phyloP scores from a whole-genome alignment of 1,284 basidiomycete species.

The Ceratobasidium sp. region DNA sequence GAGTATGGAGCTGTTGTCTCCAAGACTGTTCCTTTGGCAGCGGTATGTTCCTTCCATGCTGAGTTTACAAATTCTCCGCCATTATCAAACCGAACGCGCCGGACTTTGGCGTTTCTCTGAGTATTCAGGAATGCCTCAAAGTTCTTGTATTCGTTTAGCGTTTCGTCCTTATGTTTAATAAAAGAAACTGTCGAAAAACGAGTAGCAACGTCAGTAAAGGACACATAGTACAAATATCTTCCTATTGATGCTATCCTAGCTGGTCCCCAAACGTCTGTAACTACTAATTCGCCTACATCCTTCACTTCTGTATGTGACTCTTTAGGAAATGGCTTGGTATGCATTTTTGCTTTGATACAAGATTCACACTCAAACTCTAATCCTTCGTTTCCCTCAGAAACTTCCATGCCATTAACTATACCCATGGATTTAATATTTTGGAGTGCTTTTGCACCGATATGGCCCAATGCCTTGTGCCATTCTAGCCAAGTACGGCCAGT shows the following conservation, averaged over 20 bases:
- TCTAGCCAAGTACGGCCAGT: constrained; percentile 44
- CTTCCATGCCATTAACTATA: neutral
- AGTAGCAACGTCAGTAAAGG: constrained; percentile 46
- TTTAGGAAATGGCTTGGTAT: neutral
- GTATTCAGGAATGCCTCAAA: neutral
- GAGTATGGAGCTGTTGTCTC: constrained; percentile 1
- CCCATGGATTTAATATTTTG: neutral
- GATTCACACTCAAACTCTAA: neutral
- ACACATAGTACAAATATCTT: constrained; percentile 47
- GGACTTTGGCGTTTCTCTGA: neutral
- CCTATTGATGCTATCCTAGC: constrained; percentile 38
- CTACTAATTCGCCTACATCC: neutral
- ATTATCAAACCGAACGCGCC: neutral
- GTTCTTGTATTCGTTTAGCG: constrained; percentile 42
- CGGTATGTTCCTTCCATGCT: neutral
- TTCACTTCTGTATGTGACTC: neutral
- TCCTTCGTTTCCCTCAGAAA: constrained; percentile 39
- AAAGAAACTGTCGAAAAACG: constrained; percentile 41
- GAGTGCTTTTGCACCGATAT: neutral
- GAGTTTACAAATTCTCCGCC: neutral
- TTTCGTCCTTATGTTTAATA: constrained; percentile 45
- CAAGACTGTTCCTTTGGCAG: neutral
- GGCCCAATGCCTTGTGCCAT: constrained; percentile 1
- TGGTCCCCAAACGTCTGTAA: constrained; percentile 1
- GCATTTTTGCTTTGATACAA: neutral